Conservation (phyloP, 179 eudicot species). For the Corrigiola litoralis region DNA sequence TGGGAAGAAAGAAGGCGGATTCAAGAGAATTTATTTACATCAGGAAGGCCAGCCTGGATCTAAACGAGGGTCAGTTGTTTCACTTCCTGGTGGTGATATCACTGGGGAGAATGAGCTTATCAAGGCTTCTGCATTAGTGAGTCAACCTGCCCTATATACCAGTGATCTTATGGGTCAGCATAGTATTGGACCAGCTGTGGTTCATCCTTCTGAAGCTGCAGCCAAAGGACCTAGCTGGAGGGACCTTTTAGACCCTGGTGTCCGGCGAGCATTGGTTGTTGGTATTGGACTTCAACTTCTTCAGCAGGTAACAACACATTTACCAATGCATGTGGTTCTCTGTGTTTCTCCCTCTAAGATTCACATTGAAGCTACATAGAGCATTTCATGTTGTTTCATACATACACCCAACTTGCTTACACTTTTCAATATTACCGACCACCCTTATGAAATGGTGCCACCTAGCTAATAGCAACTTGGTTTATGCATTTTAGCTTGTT, state of each 20-base stretch:
- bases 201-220: conserved; percentile 61
- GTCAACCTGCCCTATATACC: conserved; percentile 68
- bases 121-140: conserved; percentile 73
- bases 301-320: conserved; percentile 56
- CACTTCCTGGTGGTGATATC: conserved; percentile 56
- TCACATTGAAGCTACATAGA: not conserved
- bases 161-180: conserved; percentile 49
- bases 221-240: conserved; percentile 53
- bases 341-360: not conserved
- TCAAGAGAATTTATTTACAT: conserved; percentile 65
- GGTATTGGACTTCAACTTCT: conserved; percentile 71
- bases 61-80: conserved; percentile 46
- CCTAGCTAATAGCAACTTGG: too few species aligned
- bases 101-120: conserved; percentile 36
- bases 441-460: too few species aligned
- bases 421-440: too few species aligned
- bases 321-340: not conserved
- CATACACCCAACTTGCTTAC: not conserved
- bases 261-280: conserved; percentile 65
- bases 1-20: conserved; percentile 60
- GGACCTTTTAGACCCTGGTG: conserved; percentile 75
- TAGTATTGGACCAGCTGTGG: conserved; percentile 62
- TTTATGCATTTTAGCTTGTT: too few species aligned
- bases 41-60: conserved; percentile 43
- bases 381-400: not conserved